Evolutionary conservation across 169 alveolate species (phyloP).

Genomic region (Cryptosporidium felis): DNA sequence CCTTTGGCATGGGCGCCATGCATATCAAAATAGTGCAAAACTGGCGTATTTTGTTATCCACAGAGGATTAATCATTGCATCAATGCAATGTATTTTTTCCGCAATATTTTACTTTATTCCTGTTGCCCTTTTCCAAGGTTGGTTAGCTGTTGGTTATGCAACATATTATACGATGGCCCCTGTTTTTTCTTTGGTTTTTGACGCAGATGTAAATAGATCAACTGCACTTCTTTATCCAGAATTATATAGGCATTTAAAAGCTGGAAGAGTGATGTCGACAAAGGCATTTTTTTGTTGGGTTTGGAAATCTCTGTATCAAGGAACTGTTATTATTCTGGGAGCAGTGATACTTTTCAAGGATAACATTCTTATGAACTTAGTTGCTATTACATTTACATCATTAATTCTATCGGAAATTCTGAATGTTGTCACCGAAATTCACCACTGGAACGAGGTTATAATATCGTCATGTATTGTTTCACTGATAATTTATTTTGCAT

Average conservation of each 20-base stretch:
- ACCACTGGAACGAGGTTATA: slow-evolving; percentile 83
- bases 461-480: slow-evolving; percentile 6
- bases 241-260: slow-evolving; percentile 90
- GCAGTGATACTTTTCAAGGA: slow-evolving; percentile 91
- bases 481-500: slow-evolving; percentile 75
- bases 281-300: slow-evolving; percentile 95
- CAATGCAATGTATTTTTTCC: slow-evolving; percentile 90
- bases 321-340: slow-evolving; percentile 93
- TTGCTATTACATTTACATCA: slow-evolving; percentile 95
- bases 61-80: slow-evolving; percentile 94
- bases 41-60: slow-evolving; percentile 95
- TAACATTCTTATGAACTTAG: slow-evolving; percentile 88
- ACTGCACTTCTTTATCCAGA: slow-evolving; percentile 91
- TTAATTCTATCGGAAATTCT: slow-evolving; percentile 92
- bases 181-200: slow-evolving; percentile 92
- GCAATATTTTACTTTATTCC: slow-evolving; percentile 91
- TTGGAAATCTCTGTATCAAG: slow-evolving; percentile 93
- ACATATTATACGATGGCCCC: slow-evolving; percentile 95
- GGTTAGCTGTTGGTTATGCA: slow-evolving; percentile 97
- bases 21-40: slow-evolving; percentile 92
- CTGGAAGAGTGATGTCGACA: slow-evolving; percentile 91
- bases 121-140: slow-evolving; percentile 96
- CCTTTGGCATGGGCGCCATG: slow-evolving; percentile 96
- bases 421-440: slow-evolving; percentile 92
- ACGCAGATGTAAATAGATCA: slow-evolving; percentile 89